Conservation (phyloP, 441 rosid genomes). For the Pelargonium fulgidum region DNA sequence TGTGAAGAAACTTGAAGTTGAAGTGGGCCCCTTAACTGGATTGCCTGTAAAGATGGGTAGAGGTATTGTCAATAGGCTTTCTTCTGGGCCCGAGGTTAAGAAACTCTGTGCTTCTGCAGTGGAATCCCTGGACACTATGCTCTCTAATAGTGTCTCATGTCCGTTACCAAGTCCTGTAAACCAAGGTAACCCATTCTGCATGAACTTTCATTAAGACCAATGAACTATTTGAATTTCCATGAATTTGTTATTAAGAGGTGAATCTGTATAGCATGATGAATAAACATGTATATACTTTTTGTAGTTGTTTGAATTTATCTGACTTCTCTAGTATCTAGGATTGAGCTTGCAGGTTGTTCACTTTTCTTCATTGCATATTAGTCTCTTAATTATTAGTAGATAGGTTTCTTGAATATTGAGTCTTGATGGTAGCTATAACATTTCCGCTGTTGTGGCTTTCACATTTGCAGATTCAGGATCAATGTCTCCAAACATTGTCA, state of each 20-base stretch:
- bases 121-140: slow-evolving; percentile 52
- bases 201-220: not conserved
- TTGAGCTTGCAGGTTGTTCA: too few relatives aligned
- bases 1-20: slow-evolving; percentile 69
- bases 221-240: not conserved
- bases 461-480: slow-evolving; percentile 31
- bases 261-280: too few relatives aligned
- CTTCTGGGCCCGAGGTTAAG: slow-evolving; percentile 71
- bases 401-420: not conserved
- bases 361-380: too few relatives aligned
- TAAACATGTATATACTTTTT: too few relatives aligned
- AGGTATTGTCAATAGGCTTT: slow-evolving; percentile 83
- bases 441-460: not conserved
- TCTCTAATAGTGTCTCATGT: slow-evolving; percentile 26
- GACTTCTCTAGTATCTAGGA: not conserved
- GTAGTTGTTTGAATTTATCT: too few relatives aligned
- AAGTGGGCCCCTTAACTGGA: slow-evolving; percentile 77
- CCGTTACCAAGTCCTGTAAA: slow-evolving; percentile 20
- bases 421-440: not conserved
- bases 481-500: slow-evolving; percentile 29
- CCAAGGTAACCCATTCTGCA: slow-evolving; percentile 34
- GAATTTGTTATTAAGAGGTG: not conserved
- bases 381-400: too few relatives aligned
- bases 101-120: slow-evolving; percentile 63
- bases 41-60: slow-evolving; percentile 79